Percentiles rank a stretch among this genome's conserved stretches.
Evolutionary conservation across 164 flowering plant species (phyloP).

Genomic region (Stephania japonica): DNA sequence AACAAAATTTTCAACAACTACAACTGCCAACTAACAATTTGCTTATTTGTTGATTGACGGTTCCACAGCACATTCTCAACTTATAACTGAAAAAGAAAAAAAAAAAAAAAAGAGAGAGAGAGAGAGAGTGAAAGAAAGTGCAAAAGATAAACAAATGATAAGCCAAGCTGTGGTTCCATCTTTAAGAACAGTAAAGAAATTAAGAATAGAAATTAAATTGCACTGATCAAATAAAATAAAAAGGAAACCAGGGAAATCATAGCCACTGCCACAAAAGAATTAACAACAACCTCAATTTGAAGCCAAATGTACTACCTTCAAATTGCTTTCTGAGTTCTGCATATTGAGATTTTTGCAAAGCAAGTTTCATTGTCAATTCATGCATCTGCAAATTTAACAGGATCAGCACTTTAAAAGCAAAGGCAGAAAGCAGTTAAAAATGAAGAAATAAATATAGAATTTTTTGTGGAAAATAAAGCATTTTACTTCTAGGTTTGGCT

Average conservation of each 20-base stretch:
- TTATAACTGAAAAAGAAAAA: no score
- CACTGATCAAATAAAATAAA: neutral
- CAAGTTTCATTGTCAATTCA: conserved; percentile 16
- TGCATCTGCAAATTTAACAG: conserved; percentile 16
- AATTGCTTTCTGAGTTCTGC: conserved; percentile 73
- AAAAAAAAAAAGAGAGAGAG: neutral
- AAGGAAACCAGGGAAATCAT: neutral
- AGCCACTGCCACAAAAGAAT: neutral
- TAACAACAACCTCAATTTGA: neutral
- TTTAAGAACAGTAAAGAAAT: neutral
- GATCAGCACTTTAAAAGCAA: neutral
- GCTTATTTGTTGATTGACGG: no score
- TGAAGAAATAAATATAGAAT: no score
- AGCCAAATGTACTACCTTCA: conserved; percentile 54
- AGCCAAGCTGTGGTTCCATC: neutral
- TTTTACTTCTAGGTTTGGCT: neutral
- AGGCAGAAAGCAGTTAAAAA: neutral
- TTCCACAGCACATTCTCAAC: no score
- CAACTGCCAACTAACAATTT: no score
- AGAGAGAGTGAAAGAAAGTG: neutral
- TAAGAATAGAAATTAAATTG: neutral
- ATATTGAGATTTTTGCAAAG: conserved; percentile 73
- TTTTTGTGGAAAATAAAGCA: neutral
- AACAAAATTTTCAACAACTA: no score
- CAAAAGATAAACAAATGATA: neutral